Evolutionary conservation across 306 rosid species (phyloP).

Genomic region (Prunus mira): DNA sequence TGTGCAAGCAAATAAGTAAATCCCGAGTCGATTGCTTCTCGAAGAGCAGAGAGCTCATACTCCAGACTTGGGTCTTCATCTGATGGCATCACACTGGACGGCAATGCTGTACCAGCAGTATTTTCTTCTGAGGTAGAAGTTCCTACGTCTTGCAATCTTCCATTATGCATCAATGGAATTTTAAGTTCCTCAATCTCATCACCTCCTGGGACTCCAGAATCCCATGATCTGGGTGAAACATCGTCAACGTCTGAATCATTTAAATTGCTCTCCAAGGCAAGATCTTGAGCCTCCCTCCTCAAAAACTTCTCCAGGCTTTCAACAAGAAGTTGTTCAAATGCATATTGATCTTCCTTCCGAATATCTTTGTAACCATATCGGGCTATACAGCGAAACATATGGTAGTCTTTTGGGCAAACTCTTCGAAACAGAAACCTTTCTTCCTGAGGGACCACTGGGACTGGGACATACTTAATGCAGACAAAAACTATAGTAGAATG

Average conservation of each 20-base stretch:
- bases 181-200: slow-evolving; percentile 50
- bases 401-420: slow-evolving; percentile 93
- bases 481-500: slow-evolving; percentile 83
- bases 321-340: slow-evolving; percentile 83
- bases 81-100: slow-evolving; percentile 56
- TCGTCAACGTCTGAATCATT: slow-evolving; percentile 39
- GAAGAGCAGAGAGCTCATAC: slow-evolving; percentile 81
- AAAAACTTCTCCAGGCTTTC: slow-evolving; percentile 87
- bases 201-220: slow-evolving; percentile 35
- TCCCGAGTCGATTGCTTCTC: slow-evolving; percentile 91
- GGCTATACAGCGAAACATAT: slow-evolving; percentile 89
- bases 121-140: slow-evolving; percentile 37
- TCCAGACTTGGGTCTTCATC: slow-evolving; percentile 82
- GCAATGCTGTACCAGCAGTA: slow-evolving; percentile 28
- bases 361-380: slow-evolving; percentile 90
- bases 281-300: slow-evolving; percentile 83
- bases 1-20: slow-evolving; percentile 90
- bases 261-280: slow-evolving; percentile 53
- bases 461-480: slow-evolving; percentile 91
- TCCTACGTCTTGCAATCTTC: slow-evolving; percentile 35
- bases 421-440: slow-evolving; percentile 89
- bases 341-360: slow-evolving; percentile 89
- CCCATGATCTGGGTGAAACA: slow-evolving; percentile 39
- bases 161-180: slow-evolving; percentile 61
- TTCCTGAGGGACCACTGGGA: slow-evolving; percentile 93